Percentiles rank a stretch among this genome's conserved stretches.
These are phyloP conservation scores for Ceratocystis albifundus DNA, from an alignment of 2,329 filamentous ascomycete genomes.

Conservation along the genomic window DNA sequence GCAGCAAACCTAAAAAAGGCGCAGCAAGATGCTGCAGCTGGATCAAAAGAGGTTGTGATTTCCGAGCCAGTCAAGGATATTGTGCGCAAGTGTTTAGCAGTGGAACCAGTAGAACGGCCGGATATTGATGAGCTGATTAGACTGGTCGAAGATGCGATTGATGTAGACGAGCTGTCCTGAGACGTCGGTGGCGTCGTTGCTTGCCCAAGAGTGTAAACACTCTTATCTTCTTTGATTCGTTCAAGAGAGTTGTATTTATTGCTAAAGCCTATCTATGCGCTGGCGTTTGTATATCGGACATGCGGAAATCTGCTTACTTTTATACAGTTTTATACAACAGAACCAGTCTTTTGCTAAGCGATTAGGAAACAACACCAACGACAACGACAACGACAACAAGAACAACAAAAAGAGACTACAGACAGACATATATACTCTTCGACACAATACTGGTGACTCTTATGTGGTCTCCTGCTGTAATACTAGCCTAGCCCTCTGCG, in stretches of 20 bases:
- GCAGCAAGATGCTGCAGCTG: constrained; percentile 23
- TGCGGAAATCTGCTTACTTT: too few relatives aligned
- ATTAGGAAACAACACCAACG: too few relatives aligned
- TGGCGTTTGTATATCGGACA: not conserved
- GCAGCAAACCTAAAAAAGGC: constrained; percentile 24
- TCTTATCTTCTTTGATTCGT: not conserved
- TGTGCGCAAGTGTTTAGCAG: constrained; percentile 71
- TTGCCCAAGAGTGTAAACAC: not conserved
- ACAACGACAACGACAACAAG: too few relatives aligned
- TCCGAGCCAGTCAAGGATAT: constrained; percentile 77
- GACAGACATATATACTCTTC: not conserved
- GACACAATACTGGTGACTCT: not conserved
- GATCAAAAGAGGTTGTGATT: constrained; percentile 42
- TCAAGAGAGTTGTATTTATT: too few relatives aligned
- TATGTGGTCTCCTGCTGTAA: not conserved
- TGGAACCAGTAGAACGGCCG: constrained; percentile 79
- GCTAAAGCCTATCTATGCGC: not conserved
- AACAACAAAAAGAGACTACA: too few relatives aligned
- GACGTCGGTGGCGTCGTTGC: not conserved
- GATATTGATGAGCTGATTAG: constrained; percentile 74
- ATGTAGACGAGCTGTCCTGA: constrained; percentile 44
- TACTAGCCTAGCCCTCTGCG: not conserved
- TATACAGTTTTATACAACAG: not conserved
- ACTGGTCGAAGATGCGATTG: constrained; percentile 64
- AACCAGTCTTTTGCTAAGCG: too few relatives aligned